Conservation (phyloP, 2,329 filamentous ascomycete genomes). For the Stemphylium vesicarium region DNA sequence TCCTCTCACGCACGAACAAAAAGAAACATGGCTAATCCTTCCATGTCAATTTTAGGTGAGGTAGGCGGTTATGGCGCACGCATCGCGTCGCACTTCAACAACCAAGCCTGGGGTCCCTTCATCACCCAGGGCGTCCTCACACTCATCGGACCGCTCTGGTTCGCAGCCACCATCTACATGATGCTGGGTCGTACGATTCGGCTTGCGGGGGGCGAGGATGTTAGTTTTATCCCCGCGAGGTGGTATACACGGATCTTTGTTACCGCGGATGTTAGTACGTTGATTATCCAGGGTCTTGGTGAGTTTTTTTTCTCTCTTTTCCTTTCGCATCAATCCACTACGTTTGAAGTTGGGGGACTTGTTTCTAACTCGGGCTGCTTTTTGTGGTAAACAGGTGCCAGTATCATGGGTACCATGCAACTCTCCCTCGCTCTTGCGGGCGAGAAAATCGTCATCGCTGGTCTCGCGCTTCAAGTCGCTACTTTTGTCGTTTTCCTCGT, state of each 20-base stretch:
- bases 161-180: constrained; percentile 58
- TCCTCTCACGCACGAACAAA: background rate
- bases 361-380: no score
- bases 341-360: no score
- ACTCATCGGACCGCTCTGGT: constrained; percentile 54
- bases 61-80: constrained; percentile 51
- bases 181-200: constrained; percentile 51
- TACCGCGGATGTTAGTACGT: constrained; percentile 34
- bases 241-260: constrained; percentile 42
- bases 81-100: constrained; percentile 46
- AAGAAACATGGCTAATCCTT: background rate
- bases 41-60: constrained; percentile 40
- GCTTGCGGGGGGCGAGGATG: constrained; percentile 31
- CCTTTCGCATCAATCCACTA: no score
- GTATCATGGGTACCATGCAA: constrained; percentile 45
- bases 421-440: constrained; percentile 38
- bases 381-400: constrained; percentile 23
- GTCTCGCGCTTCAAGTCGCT: constrained; percentile 42
- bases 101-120: constrained; percentile 48
- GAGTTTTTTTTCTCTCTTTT: constrained; percentile 5
- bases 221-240: constrained; percentile 34
- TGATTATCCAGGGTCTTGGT: constrained; percentile 42
- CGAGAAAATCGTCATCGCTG: constrained; percentile 44
- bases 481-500: constrained; percentile 43
- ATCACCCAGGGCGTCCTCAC: constrained; percentile 52